Conservation (phyloP, 1,139 yeast species). For the Debaryomyces fabryi region DNA sequence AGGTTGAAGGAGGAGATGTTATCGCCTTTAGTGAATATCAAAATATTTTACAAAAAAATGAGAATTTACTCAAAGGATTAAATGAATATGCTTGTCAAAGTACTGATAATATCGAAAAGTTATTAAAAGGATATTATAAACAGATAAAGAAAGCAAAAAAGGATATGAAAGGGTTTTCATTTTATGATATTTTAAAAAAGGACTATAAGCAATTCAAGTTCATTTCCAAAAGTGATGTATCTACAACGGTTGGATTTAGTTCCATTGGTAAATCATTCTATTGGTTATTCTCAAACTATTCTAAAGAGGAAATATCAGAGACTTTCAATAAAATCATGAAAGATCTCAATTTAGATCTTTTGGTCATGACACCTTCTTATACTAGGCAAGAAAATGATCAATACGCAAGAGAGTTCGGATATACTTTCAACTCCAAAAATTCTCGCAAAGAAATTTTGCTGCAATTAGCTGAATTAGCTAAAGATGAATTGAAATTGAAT, state of each 20-base stretch:
- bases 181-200: constrained; percentile 67
- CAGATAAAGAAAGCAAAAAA: constrained; percentile 58
- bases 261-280: constrained; percentile 68
- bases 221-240: constrained; percentile 25
- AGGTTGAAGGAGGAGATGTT: constrained; percentile 58
- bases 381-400: constrained; percentile 37
- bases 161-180: constrained; percentile 60
- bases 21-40: constrained; percentile 44
- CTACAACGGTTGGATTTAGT: constrained; percentile 64
- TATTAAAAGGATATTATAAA: constrained; percentile 30
- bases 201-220: constrained; percentile 80
- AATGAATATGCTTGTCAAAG: neutral
- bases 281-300: constrained; percentile 50
- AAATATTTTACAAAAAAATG: constrained; percentile 11
- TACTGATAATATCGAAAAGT: neutral
- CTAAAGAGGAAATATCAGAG: constrained; percentile 35
- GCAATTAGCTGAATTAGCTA: constrained; percentile 28
- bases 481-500: constrained; percentile 34
- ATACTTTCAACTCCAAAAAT: constrained; percentile 25
- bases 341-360: constrained; percentile 51
- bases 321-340: constrained; percentile 41
- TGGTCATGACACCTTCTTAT: constrained; percentile 66
- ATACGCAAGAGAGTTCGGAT: constrained; percentile 63
- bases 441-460: constrained; percentile 20
- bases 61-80: neutral